Evolutionary conservation across 371 early-diverging fungal genomes (phyloP), one percentile per base, ranked within the genome.

Genomic region (Racocetra persica): DNA sequence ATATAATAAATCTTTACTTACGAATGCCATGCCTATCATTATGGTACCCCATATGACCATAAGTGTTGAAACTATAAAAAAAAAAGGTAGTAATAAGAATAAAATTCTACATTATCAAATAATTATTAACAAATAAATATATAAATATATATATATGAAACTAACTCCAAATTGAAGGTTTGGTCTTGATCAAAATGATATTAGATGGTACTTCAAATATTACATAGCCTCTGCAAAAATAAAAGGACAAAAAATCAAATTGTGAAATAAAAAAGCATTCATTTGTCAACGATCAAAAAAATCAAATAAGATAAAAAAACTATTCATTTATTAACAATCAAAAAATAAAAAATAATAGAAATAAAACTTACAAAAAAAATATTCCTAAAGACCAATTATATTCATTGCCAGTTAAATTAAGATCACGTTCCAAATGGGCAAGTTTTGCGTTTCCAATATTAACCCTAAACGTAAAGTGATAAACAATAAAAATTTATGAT

Each of bases 31-130:
- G n/a, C 79, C 83, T 8, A 80, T 84, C 54, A 86, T 85, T 60
- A 86, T 51, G 14, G 88, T 38, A 18, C 91, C 92, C 93, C 93
- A 93, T 52, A 83, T 81, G 28, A 93, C 49, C 82, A 91, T 90
- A n/a, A 93, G 87, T 18, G 91, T 84, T 4, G 94, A 90, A 69
- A 96, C 91, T 96, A 36, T 14, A 66, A 66, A 36, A 8, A 36
- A 8, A 18, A 8, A 32, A 66, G 20, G 2, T 66, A 36, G 36
- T 66, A 18, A 32, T 20, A 32, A 13, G 20, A 16, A 18, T 2
- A 32, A 66, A 66, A 5, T 32, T 20, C 8, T 18, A 66, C 32
- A 32, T 32, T 20, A 36, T n/a, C 55, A 55, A 11, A 55, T 55
- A 18, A 18, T 55, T n/a, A n/a, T n/a, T 55, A 1, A 32, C 4